phyloP scores from a whole-genome alignment of 1,284 basidiomycete species.

The Cutaneotrichosporon arboriforme region DNA sequence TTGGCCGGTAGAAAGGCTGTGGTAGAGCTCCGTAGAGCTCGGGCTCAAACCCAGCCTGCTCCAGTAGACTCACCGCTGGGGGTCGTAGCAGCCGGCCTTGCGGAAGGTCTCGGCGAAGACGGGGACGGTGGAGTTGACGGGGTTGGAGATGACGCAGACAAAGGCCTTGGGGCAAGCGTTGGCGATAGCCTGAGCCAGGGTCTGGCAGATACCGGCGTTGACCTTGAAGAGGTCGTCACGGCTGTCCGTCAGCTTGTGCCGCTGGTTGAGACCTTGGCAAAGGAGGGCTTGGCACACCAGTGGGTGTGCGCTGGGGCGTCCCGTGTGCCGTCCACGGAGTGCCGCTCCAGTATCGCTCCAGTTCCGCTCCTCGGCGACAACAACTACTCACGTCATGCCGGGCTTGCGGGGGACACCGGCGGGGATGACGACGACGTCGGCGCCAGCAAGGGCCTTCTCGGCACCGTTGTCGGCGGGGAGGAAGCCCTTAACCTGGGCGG shows the following conservation, averaged over 20 bases:
- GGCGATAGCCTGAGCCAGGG: slow-evolving; percentile 83
- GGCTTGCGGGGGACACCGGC: slow-evolving; percentile 96
- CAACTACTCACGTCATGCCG: slow-evolving; percentile 53
- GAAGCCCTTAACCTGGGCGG: slow-evolving; percentile 63
- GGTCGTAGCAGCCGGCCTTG: slow-evolving; percentile 91
- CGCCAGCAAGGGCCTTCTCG: slow-evolving; percentile 43
- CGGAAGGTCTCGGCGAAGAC: slow-evolving; percentile 90
- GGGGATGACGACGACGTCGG: slow-evolving; percentile 84
- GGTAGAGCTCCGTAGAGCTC: no score
- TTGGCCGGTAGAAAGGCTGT: no score
- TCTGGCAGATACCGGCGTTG: slow-evolving; percentile 68
- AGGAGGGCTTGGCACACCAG: no score
- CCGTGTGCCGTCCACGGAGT: no score
- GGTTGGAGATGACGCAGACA: slow-evolving; percentile 93
- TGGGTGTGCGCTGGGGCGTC: no score
- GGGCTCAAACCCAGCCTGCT: no score
- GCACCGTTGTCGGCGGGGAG: slow-evolving; percentile 47
- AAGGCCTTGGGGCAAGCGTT: slow-evolving; percentile 83
- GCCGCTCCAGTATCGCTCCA: no score
- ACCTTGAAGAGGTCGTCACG: slow-evolving; percentile 94
- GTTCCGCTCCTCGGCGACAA: background rate
- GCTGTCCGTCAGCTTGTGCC: slow-evolving; percentile 21
- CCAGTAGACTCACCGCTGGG: slow-evolving; percentile 52
- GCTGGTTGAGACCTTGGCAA: background rate
- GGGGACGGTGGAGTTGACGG: slow-evolving; percentile 79